phyloP scores from a whole-genome alignment of 2,329 filamentous ascomycete species.

The Scedosporium apiospermum region DNA sequence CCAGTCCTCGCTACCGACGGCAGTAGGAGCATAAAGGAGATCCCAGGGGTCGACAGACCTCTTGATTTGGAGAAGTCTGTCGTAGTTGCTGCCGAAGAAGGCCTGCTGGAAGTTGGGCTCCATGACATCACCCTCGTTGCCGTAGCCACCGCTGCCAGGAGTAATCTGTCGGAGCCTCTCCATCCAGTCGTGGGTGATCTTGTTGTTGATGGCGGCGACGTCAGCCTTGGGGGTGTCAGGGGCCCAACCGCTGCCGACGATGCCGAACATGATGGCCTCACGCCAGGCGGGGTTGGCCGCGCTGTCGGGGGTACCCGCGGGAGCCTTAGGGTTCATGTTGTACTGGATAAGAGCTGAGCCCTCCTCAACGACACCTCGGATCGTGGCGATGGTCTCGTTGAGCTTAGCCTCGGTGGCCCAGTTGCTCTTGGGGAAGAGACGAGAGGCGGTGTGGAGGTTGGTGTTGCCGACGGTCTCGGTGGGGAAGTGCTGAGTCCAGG shows the following conservation, averaged over 20 bases:
- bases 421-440: slow-evolving; percentile 17
- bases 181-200: slow-evolving; percentile 19
- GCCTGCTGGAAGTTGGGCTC: slow-evolving; percentile 21
- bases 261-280: slow-evolving; percentile 11
- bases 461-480: slow-evolving; percentile 41
- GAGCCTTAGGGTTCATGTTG: slow-evolving; percentile 9
- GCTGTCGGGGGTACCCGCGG: slow-evolving; percentile 9
- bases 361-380: slow-evolving; percentile 10
- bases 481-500: slow-evolving; percentile 26
- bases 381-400: slow-evolving; percentile 19
- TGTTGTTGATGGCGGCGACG: slow-evolving; percentile 13
- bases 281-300: slow-evolving; percentile 20
- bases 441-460: slow-evolving; percentile 17
- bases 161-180: slow-evolving; percentile 23
- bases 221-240: slow-evolving; percentile 12
- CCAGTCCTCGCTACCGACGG: slow-evolving; percentile 25
- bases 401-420: slow-evolving; percentile 21
- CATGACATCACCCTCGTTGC: slow-evolving; percentile 30
- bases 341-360: slow-evolving; percentile 11
- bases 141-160: slow-evolving; percentile 29
- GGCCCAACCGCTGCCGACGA: slow-evolving; percentile 12
- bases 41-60: slow-evolving; percentile 20
- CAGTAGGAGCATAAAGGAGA: slow-evolving; percentile 27
- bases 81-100: slow-evolving; percentile 26
- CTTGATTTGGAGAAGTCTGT: slow-evolving; percentile 21